Conservation (phyloP, 768 basidiomycete genomes). For the Rhizopogon sp. region DNA sequence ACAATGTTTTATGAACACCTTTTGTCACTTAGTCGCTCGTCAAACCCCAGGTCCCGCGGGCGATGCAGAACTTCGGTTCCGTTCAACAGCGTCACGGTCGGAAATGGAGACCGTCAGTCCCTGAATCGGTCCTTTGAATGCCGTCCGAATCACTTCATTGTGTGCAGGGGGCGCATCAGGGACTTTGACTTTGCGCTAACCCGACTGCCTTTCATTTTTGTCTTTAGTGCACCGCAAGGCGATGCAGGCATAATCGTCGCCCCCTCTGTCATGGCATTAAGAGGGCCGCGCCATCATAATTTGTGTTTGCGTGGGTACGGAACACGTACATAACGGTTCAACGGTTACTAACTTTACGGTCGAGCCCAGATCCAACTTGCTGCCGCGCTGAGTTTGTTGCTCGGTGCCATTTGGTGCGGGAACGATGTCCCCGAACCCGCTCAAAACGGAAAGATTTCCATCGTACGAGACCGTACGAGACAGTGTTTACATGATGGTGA, state of each 20-base stretch:
- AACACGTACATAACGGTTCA: slow-evolving; percentile 1
- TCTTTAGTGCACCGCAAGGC: background rate
- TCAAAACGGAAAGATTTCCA: slow-evolving; percentile 1
- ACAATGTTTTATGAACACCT: background rate
- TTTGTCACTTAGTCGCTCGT: background rate
- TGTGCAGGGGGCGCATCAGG: background rate
- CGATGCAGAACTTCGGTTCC: background rate
- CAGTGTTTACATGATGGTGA: background rate
- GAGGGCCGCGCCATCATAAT: background rate
- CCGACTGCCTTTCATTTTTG: background rate
- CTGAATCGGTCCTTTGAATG: slow-evolving; percentile 6
- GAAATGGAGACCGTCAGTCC: background rate
- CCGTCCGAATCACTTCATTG: background rate
- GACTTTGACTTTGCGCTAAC: background rate
- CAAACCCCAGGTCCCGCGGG: background rate
- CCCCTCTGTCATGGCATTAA: background rate
- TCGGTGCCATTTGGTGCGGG: background rate
- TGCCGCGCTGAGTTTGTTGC: background rate
- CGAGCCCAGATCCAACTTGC: background rate
- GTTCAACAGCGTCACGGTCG: background rate
- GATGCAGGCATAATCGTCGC: background rate
- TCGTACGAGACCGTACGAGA: background rate
- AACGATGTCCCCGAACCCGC: background rate
- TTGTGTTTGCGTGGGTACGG: slow-evolving; percentile 3
- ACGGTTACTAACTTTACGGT: background rate